phyloP scores from a whole-genome alignment of 2,329 filamentous ascomycete species.

The Ophiostoma perfectum region DNA sequence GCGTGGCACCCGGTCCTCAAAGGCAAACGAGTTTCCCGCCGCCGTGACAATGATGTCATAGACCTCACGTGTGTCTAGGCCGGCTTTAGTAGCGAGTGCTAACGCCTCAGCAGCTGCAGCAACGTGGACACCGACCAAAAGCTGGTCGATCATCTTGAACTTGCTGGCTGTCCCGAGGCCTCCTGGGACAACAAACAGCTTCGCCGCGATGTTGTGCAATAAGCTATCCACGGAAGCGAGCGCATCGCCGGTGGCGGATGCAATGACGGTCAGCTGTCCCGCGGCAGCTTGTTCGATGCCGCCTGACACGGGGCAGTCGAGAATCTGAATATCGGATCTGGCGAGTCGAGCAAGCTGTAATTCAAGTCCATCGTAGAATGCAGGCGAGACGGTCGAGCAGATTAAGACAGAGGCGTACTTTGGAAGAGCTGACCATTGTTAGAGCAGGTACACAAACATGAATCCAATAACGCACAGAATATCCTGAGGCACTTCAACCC shows the following conservation, averaged over 20 bases:
- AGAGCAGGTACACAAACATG: slow-evolving; percentile 29
- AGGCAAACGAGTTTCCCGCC: slow-evolving; percentile 46
- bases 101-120: slow-evolving; percentile 48
- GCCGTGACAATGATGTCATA: slow-evolving; percentile 32
- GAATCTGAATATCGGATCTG: slow-evolving; percentile 57
- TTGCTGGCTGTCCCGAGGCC: slow-evolving; percentile 48
- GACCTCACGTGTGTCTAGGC: slow-evolving; percentile 38
- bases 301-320: slow-evolving; percentile 68
- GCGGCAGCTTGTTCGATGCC: slow-evolving; percentile 35
- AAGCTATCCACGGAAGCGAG: slow-evolving; percentile 53
- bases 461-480: too few species aligned
- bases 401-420: slow-evolving; percentile 57
- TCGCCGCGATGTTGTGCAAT: slow-evolving; percentile 66
- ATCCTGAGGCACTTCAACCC: slow-evolving; percentile 35
- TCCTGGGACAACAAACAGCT: slow-evolving; percentile 48
- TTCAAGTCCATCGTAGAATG: slow-evolving; percentile 59
- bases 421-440: slow-evolving; percentile 41
- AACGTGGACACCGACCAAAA: slow-evolving; percentile 48
- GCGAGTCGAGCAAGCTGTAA: slow-evolving; percentile 51
- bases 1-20: slow-evolving; percentile 50
- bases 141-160: slow-evolving; percentile 50
- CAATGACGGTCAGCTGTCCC: slow-evolving; percentile 45
- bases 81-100: slow-evolving; percentile 45
- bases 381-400: slow-evolving; percentile 64
- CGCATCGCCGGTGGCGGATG: slow-evolving; percentile 44